phyloP scores from a whole-genome alignment of 2,329 filamentous ascomycete genomes.

The Penicillium sp. region DNA sequence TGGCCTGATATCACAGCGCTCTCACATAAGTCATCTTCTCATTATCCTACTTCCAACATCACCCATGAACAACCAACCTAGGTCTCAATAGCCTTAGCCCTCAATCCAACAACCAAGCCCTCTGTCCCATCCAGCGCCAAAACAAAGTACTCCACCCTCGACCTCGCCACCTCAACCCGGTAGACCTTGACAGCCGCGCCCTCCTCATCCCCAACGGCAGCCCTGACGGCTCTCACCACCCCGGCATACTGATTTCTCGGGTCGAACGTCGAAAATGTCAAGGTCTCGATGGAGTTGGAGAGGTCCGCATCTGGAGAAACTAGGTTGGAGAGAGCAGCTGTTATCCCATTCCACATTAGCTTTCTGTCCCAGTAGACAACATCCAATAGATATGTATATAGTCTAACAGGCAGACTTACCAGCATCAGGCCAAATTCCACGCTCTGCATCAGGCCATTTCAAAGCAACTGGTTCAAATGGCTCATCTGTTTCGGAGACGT shows the following conservation, averaged over 20 bases:
- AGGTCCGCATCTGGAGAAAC: constrained; percentile 39
- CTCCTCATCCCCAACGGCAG: constrained; percentile 34
- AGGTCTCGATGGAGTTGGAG: constrained; percentile 47
- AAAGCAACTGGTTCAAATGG: constrained; percentile 70
- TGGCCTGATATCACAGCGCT: no score
- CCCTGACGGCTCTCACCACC: constrained; percentile 47
- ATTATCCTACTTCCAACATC: background rate
- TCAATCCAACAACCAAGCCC: constrained; percentile 63
- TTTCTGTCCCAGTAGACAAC: no score
- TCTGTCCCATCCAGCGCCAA: constrained; percentile 54
- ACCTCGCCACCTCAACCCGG: constrained; percentile 53
- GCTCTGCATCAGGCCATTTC: constrained; percentile 41
- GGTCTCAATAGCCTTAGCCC: constrained; percentile 68
- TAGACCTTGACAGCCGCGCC: constrained; percentile 53
- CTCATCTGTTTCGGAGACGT: constrained; percentile 75
- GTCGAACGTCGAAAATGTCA: constrained; percentile 66
- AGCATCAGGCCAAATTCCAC: constrained; percentile 29
- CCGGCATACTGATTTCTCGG: constrained; percentile 56
- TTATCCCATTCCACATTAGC: no score
- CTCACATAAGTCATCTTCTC: background rate
- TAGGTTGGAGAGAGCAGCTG: constrained; percentile 33
- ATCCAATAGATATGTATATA: no score
- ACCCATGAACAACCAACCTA: constrained; percentile 23
- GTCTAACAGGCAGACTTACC: no score
- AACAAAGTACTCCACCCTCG: constrained; percentile 70